A percentile compares a stretch with the other conserved stretches of the same genome.
These are phyloP conservation scores for Aspergillus novoparasiticus DNA, from an alignment of 2,329 filamentous ascomycete genomes.

Conservation along the genomic window DNA sequence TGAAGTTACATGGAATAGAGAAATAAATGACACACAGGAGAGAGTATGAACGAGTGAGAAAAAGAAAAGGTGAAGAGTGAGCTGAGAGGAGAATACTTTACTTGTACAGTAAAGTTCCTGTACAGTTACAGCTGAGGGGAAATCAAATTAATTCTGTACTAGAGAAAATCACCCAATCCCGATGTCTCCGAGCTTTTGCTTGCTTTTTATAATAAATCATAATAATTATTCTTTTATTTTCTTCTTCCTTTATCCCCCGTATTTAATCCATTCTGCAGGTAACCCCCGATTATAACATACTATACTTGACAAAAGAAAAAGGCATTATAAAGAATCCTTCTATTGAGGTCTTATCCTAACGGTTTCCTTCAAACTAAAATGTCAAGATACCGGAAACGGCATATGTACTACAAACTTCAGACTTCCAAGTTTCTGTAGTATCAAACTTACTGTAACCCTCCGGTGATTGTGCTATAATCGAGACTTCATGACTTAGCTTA, in stretches of 20 bases:
- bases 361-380: not conserved
- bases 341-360: not conserved
- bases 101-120: conserved; percentile 5
- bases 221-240: not conserved
- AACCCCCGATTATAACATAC: not conserved
- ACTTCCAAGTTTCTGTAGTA: not conserved
- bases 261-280: not conserved
- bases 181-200: conserved; percentile 7
- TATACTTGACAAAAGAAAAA: not conserved
- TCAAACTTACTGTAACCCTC: not conserved
- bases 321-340: not conserved
- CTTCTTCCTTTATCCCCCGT: not conserved
- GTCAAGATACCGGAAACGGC: not conserved
- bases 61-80: conserved; percentile 14
- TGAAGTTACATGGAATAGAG: conserved; percentile 10
- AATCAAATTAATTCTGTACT: conserved; percentile 5
- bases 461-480: not conserved
- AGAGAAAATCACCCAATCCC: conserved; percentile 12
- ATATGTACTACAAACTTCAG: not conserved
- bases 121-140: conserved; percentile 11
- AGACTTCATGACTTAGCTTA: not conserved
- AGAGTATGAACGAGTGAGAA: conserved; percentile 12
- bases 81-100: conserved; percentile 3
- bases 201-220: not conserved
- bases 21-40: not conserved